These are phyloP conservation scores for Trichoderma pleuroti DNA, from an alignment of 2,329 filamentous ascomycete species.

Conservation along the genomic window DNA sequence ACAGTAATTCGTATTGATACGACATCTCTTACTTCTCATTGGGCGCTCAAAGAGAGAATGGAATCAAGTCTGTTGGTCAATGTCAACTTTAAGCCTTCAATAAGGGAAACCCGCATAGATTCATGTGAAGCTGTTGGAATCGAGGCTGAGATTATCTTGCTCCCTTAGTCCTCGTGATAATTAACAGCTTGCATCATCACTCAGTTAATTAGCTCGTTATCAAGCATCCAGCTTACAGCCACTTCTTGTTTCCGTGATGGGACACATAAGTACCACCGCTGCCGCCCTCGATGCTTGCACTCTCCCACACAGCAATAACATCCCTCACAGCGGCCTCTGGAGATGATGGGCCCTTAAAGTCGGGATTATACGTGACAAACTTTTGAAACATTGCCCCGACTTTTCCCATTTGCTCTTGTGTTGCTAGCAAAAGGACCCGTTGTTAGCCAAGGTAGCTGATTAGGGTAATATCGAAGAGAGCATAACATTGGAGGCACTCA, in stretches of 20 bases:
- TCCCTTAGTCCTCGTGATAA: fast-evolving
- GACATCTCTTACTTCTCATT: neutral
- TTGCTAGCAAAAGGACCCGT: neutral
- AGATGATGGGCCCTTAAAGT: neutral
- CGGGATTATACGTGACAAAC: neutral
- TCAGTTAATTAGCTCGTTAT: neutral
- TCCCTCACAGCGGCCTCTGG: neutral
- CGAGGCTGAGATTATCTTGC: neutral
- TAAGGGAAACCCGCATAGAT: neutral
- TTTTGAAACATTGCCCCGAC: neutral
- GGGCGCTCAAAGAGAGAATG: neutral
- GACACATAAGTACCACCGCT: neutral
- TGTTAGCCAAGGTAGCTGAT: neutral
- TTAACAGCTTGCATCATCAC: neutral
- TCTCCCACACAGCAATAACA: neutral
- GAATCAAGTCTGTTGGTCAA: neutral
- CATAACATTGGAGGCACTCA: neutral
- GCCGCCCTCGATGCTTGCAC: neutral
- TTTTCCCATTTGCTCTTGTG: neutral
- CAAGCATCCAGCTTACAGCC: neutral
- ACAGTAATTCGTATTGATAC: neutral
- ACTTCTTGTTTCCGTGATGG: neutral
- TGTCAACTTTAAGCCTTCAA: neutral
- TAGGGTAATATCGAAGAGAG: too few species aligned
- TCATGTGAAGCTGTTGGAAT: neutral